phyloP scores from a whole-genome alignment of 345 rosid species.

The Lepidium aucheri region DNA sequence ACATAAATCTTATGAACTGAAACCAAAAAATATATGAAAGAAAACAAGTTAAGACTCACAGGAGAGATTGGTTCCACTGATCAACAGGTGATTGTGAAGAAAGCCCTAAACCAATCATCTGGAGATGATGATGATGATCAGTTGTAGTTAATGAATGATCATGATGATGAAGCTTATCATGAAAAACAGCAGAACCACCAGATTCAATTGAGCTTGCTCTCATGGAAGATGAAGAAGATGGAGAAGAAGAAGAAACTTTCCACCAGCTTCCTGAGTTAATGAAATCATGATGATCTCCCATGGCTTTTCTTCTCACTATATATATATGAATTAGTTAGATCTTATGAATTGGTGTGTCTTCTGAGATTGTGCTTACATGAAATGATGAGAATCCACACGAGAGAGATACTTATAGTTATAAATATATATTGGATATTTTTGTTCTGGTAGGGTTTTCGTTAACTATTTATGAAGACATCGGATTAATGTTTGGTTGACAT shows the following conservation, averaged over 20 bases:
- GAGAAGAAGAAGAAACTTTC: conserved; percentile 28
- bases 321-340: conserved; percentile 15
- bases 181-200: conserved; percentile 44
- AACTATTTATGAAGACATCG: conserved; percentile 22
- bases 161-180: conserved; percentile 39
- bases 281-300: conserved; percentile 35
- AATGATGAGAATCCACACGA: conserved; percentile 27
- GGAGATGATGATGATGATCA: conserved; percentile 41
- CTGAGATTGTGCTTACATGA: conserved; percentile 28
- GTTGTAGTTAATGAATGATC: conserved; percentile 9
- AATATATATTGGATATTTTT: conserved; percentile 12
- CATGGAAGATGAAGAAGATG: conserved; percentile 51
- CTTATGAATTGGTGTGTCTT: conserved; percentile 16
- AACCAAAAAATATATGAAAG: no score
- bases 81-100: conserved; percentile 58
- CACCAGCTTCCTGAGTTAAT: conserved; percentile 32
- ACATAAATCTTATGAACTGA: not conserved
- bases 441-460: conserved; percentile 25
- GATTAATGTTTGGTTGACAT: conserved; percentile 27
- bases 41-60: conserved; percentile 39
- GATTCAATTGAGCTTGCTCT: conserved; percentile 61
- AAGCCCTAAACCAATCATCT: conserved; percentile 85
- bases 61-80: conserved; percentile 80
- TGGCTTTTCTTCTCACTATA: not conserved
- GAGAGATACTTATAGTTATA: conserved; percentile 30